phyloP scores from a whole-genome alignment of 176 grass and related monocot species.

The Hsuehochloa calcarea region DNA sequence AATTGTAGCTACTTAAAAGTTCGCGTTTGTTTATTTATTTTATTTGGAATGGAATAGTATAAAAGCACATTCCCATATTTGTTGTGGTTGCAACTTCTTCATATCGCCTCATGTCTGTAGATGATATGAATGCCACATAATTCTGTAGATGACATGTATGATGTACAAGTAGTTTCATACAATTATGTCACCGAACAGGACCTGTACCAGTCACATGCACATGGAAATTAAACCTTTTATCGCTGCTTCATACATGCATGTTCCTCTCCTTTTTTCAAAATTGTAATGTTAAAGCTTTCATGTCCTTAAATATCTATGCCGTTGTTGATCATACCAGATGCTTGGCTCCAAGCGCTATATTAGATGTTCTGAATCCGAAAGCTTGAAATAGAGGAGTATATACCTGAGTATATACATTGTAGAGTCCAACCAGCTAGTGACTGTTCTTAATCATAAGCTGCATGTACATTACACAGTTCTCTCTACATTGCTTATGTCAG shows the following conservation, averaged over 20 bases:
- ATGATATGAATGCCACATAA: neutral
- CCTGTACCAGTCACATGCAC: neutral
- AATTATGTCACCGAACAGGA: slow-evolving; percentile 35
- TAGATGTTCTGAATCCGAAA: neutral
- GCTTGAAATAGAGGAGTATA: too few species aligned
- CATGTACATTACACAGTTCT: neutral
- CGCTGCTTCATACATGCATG: neutral
- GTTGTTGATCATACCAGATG: too few species aligned
- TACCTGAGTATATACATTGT: too few species aligned
- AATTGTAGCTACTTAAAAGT: neutral
- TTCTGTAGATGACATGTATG: slow-evolving; percentile 25
- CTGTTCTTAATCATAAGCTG: too few species aligned
- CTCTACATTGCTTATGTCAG: neutral
- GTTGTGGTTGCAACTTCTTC: neutral
- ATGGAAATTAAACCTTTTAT: slow-evolving; percentile 9
- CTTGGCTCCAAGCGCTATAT: neutral
- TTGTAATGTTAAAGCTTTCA: neutral
- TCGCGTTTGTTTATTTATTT: neutral
- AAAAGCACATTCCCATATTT: slow-evolving; percentile 15
- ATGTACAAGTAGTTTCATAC: slow-evolving; percentile 13
- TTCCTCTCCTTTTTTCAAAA: neutral
- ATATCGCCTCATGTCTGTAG: neutral
- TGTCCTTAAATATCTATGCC: neutral
- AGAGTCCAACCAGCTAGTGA: too few species aligned
- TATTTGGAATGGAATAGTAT: neutral